These are phyloP conservation scores for Coemansia sp. DNA, from an alignment of 192 early-diverging fungal species.

Conservation along the genomic window DNA sequence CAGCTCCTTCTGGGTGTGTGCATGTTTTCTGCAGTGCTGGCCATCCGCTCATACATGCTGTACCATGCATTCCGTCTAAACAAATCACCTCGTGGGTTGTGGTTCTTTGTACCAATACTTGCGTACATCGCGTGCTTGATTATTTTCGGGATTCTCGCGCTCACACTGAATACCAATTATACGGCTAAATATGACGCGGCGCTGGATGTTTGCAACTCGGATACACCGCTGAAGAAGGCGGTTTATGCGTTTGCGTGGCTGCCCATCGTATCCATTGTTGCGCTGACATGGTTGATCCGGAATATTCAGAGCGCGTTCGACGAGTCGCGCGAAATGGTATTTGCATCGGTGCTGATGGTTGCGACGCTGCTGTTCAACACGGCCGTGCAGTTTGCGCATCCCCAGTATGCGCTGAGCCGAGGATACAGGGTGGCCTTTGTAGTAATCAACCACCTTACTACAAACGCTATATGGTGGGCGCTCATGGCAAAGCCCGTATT, in stretches of 20 bases:
- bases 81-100: slow-evolving; percentile 9
- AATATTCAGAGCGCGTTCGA: slow-evolving; percentile 48
- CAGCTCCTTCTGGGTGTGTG: slow-evolving; percentile 34
- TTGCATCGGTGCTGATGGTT: slow-evolving; percentile 25
- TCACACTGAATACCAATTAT: slow-evolving; percentile 1
- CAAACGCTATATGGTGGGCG: slow-evolving; percentile 26
- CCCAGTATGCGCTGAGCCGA: slow-evolving; percentile 19
- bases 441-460: slow-evolving; percentile 13
- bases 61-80: slow-evolving; percentile 26
- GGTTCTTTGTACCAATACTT: slow-evolving; percentile 23
- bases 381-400: slow-evolving; percentile 13
- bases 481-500: slow-evolving; percentile 26
- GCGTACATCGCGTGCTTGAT: slow-evolving; percentile 13
- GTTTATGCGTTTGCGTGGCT: slow-evolving; percentile 27
- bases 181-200: slow-evolving; percentile 13
- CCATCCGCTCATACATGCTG: slow-evolving; percentile 24
- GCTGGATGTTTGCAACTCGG: slow-evolving; percentile 18
- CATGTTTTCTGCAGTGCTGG: slow-evolving; percentile 16
- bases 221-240: slow-evolving; percentile 23
- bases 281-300: slow-evolving; percentile 26
- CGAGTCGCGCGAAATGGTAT: slow-evolving; percentile 31
- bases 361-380: slow-evolving; percentile 17
- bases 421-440: slow-evolving; percentile 19
- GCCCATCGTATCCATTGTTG: slow-evolving; percentile 7
- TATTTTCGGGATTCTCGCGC: slow-evolving; percentile 14